Evolutionary conservation across 2,329 filamentous ascomycete species (phyloP), one percentile per base, ranked within the genome.

Genomic region (Aspergillus neoniger): DNA sequence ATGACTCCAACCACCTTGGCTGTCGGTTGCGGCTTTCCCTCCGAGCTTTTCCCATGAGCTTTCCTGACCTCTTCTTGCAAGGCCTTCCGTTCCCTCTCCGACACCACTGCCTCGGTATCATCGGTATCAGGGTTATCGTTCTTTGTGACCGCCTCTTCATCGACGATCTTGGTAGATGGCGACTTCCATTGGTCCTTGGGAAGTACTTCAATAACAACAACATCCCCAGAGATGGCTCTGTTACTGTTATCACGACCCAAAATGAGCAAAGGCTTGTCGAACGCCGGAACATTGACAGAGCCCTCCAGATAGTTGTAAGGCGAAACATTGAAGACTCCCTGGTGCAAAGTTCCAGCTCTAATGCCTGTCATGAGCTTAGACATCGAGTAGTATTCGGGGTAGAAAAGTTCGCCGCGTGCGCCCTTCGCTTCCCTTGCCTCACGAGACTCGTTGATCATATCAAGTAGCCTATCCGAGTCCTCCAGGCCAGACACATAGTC

Each of bases 241-340:
- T 98, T 99, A 81, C 96, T 97, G 77, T 96, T 97, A 71, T 99
- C 95, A 62, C 95, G 86, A 12, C 95, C 95, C 15, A 98, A 83
- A 50, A 99, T 85, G 15, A 99, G 83, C 30, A 99, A 85, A 1
- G 92, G 85, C 70, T 95, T 96, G 61, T 95, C 89, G 70, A 99
- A 99, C 4, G 93, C 87, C 1, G 93, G 87, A 0, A 96, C 92
- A 69, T 94, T 89, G 63, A 98, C 90, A 0, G 92, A 92, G 1
- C 92, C 95, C 76, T 99, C 95, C 10, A 99, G 83, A 70, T 98
- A 99, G 79, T 99, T 99, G 82, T 98, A 99, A 0, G 92, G 91
- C 7, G 95, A 98, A 28, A 98, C 92, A 72, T 93, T 96, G 81
- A 97, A 99, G 23, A 91, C 88, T 6, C 95, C 95, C 77, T 99